Evolutionary conservation across 2,329 filamentous ascomycete genomes (phyloP).

Genomic region (Trichocomaceae sp.): DNA sequence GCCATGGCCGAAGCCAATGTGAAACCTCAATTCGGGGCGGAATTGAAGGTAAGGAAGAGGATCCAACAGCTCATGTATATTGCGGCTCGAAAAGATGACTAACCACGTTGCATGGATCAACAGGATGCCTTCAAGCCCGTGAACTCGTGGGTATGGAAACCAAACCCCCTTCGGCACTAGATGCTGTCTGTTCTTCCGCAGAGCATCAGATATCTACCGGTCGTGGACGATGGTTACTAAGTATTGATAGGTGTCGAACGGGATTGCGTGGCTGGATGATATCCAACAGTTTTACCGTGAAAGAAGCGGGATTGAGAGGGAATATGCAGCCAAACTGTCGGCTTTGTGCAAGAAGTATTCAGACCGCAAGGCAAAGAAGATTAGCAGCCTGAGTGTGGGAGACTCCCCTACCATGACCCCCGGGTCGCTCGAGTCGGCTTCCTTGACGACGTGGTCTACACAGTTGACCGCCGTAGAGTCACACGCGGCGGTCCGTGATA

Average conservation of each 20-base stretch:
- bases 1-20: conserved; percentile 76
- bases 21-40: conserved; percentile 80
- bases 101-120: conserved; percentile 13
- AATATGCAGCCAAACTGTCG: conserved; percentile 84
- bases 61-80: neutral
- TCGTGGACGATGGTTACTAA: conserved; percentile 7
- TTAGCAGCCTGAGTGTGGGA: conserved; percentile 80
- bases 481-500: conserved; percentile 81
- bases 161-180: conserved; percentile 10
- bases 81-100: neutral
- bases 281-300: conserved; percentile 97
- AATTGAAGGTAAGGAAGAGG: conserved; percentile 75
- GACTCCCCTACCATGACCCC: conserved; percentile 90
- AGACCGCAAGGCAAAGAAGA: conserved; percentile 91
- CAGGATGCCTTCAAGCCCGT: conserved; percentile 96
- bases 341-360: conserved; percentile 91
- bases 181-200: neutral
- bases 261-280: conserved; percentile 92
- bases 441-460: conserved; percentile 92
- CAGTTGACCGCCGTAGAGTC: conserved; percentile 86
- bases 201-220: neutral
- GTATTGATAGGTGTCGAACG: conserved; percentile 58
- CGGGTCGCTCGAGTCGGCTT: conserved; percentile 91
- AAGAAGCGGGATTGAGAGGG: conserved; percentile 88
- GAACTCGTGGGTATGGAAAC: conserved; percentile 66